Evolutionary conservation across 2,329 filamentous ascomycete genomes (phyloP), one percentile per base, ranked within the genome.

Genomic region (Aspergillus bombycis): DNA sequence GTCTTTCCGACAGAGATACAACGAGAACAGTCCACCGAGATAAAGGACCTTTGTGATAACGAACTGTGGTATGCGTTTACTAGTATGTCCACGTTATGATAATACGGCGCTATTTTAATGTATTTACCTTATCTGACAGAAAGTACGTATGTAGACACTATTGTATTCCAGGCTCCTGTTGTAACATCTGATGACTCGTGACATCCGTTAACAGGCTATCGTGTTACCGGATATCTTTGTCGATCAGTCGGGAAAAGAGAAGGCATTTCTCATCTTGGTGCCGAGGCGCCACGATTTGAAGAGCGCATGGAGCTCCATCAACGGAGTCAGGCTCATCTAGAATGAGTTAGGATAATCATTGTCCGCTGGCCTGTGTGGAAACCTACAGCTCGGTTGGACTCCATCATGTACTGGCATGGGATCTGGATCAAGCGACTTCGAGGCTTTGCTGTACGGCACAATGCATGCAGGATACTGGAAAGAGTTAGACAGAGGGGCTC

Each of bases 191-290:
- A 41, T n/a, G 7, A 41, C 38, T 16, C 19, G 7, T 41, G 38
- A 10, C 7, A n/a, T n/a, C 16, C 12, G 19, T 4, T n/a, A 14
- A 28, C 16, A 2, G 4, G 14, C 23, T 32, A 9, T 26, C 14
- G 46, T 58, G 57, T 21, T 26, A 21, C 5, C 62, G 65, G 43
- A 74, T 64, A n/a, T 63, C 67, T 7, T 50, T 58, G 38, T 78
- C 76, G 45, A 79, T 74, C 7, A 78, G 66, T 7, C 68, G 56
- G 11, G 75, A 70, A 1, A 71, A 74, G 12, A 66, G 62, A 11
- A 81, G 65, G 57, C 78, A 80, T 63, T 84, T 80, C 65, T 85
- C 83, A 23, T 85, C 84, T 54, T 79, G 78, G 73, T 84, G 79
- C 1, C 76, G 75, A 10, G 79, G 79, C 0, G 83, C 77, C 23